Evolutionary conservation across 2,329 filamentous ascomycete genomes (phyloP), one percentile per base, ranked within the genome.

Genomic region (Venturia effusa): DNA sequence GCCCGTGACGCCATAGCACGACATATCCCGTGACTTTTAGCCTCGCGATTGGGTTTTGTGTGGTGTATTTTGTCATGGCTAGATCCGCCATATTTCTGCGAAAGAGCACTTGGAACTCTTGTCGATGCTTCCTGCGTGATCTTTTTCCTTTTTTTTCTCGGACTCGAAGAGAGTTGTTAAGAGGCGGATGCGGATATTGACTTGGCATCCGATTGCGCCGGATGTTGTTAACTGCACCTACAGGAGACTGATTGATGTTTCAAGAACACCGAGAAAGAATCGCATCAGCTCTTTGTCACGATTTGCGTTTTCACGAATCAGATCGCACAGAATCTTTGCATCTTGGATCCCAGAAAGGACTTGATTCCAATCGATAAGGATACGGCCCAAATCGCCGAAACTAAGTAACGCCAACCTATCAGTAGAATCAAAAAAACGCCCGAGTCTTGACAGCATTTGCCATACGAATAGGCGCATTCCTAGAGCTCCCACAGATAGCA

Each of bases 11-110:
- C 51, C 51, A 57, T 57, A 57, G 27, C 51, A 57, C 51, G 51
- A 57, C 51, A 57, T 57, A 32, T n/a, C 51, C 27, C 51, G 51
- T 57, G 51, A 57, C 51, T 27, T 45, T 57, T 27, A 57, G 51
- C 51, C 51, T 57, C 11, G 30, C 15, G 27, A 13, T n/a, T 51
- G 45, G 51, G 51, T n/a, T 34, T 22, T 2, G 27, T 34, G 10
- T 34, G 27, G 51, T 19, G 51, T 57, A 57, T 57, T 57, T 57
- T 57, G 51, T n/a, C 10, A n/a, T 19, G 17, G 15, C 30, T 57
- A 34, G 13, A 32, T 34, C 51, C 51, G 30, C 30, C n/a, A 4
- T 11, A 4, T n/a, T n/a, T 3, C 7, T 34, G 19, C 0, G 48
- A 22, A 1, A 0, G 10, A 8, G 24, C 5, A 57, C 2, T 19